A percentile compares a stretch with the other conserved stretches of the same genome.
Evolutionary conservation across 2,329 filamentous ascomycete genomes (phyloP).

Genomic region (Onygena corvina): DNA sequence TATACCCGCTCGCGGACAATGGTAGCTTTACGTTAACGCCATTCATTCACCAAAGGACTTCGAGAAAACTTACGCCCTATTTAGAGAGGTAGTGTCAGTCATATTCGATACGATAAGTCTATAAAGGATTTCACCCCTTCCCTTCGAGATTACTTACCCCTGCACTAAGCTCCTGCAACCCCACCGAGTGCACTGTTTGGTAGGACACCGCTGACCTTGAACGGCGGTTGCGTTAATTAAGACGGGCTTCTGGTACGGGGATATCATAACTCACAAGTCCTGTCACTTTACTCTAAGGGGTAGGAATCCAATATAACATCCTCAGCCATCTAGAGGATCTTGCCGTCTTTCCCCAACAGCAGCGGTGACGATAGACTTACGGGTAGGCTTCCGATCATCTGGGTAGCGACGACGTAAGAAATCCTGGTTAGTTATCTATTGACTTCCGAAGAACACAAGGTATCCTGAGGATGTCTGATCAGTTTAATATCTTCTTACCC

Average conservation of each 20-base stretch:
- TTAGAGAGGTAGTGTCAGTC: neutral
- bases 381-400: neutral
- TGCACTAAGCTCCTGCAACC: neutral
- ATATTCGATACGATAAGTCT: too few relatives aligned
- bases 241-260: neutral
- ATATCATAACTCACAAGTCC: neutral
- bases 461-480: neutral
- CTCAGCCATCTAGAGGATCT: neutral
- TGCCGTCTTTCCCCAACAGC: neutral
- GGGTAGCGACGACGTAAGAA: neutral
- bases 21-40: neutral
- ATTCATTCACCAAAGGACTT: neutral
- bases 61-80: neutral
- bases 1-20: neutral
- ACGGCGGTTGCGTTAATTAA: neutral
- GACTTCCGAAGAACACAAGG: too few relatives aligned
- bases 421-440: neutral
- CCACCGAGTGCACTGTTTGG: neutral
- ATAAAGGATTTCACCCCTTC: too few relatives aligned
- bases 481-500: neutral
- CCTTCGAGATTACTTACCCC: neutral
- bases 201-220: neutral
- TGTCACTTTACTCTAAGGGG: neutral
- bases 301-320: neutral
- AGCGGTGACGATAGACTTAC: neutral